phyloP scores from a whole-genome alignment of 2,329 filamentous ascomycete genomes.

The Fonsecaea pugnacius region DNA sequence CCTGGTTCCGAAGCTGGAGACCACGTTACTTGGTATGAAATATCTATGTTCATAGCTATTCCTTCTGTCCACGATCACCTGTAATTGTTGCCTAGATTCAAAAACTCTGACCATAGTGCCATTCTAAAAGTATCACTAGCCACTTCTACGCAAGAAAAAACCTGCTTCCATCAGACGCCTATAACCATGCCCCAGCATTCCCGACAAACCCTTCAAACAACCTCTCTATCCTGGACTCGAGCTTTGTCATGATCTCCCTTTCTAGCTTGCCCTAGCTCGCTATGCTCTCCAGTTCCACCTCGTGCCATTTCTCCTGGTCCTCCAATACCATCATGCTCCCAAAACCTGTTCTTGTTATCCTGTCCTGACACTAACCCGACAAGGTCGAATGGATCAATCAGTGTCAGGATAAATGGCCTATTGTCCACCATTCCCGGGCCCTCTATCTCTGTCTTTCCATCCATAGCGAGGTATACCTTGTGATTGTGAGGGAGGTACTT shows the following conservation, averaged over 20 bases:
- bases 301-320: constrained; percentile 18
- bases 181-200: neutral
- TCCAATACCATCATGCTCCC: constrained; percentile 43
- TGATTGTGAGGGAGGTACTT: constrained; percentile 55
- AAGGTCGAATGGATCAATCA: constrained; percentile 52
- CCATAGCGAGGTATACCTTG: constrained; percentile 56
- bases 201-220: neutral
- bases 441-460: constrained; percentile 58
- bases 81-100: neutral
- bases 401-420: constrained; percentile 50
- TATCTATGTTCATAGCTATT: neutral
- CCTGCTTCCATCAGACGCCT: neutral
- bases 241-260: neutral
- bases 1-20: neutral
- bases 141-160: neutral
- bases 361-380: constrained; percentile 43
- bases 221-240: constrained; percentile 3
- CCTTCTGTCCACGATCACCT: neutral
- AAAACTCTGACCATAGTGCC: neutral
- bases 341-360: constrained; percentile 47
- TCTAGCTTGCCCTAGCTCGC: neutral
- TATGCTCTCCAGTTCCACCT: neutral
- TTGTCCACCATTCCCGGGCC: constrained; percentile 57
- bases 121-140: neutral
- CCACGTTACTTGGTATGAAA: no score